Base-by-base conservation (phyloP, 352 stramenopile species). In the Phytopythium ostracodes region DNA sequence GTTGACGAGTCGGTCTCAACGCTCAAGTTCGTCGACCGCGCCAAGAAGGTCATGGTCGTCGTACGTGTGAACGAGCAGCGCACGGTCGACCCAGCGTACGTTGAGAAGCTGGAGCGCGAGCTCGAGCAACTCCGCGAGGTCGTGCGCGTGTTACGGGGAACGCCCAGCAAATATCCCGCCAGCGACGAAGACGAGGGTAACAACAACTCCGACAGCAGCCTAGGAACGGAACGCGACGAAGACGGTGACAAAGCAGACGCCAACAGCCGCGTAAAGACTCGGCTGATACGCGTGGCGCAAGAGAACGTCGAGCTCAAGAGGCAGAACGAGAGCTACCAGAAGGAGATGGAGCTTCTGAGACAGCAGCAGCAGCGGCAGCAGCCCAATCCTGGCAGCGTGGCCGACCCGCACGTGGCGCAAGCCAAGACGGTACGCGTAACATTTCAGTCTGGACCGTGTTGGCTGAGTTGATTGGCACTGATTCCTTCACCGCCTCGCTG, bases 1-100 rank as follows among this genome's bases (percentile, higher is more conserved):
- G 70, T 96, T 25, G 88, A 98, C 24, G 92, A 98, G 67, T 96
- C 85, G 10, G 94, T 98, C 35, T 96, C 90, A n/a, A 98, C 93
- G 35, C 77, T 98, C 22, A 96, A 97, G 67, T 98, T 98, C 64
- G 92, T 91, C 8, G 92, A 98, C 62, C 78, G 92, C 24, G 91
- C 91, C 17, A 97, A 97, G 73, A 87, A 93, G 53, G 90, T 98
- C 1, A 96, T 96, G 88, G 74, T 92, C 6, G 86, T 77, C 18
- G 85, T 96, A 29, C 77, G 85, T 5, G 68, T 96, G 2, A 96
- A 97, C 51, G 87, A 96, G 55, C 77, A 90, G 54, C 83, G 84
- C 12, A 83, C 89, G 49, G 89, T 97, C 47, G 88, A 97, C 56
- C 80, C 85, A 22, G 85, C 82, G 11, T 91, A 96, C 55, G 92